Percentiles rank a stretch among this genome's conserved stretches.
These are phyloP conservation scores for Astrephomene gubernaculifera DNA, from an alignment of 139 green algal species.

Conservation along the genomic window DNA sequence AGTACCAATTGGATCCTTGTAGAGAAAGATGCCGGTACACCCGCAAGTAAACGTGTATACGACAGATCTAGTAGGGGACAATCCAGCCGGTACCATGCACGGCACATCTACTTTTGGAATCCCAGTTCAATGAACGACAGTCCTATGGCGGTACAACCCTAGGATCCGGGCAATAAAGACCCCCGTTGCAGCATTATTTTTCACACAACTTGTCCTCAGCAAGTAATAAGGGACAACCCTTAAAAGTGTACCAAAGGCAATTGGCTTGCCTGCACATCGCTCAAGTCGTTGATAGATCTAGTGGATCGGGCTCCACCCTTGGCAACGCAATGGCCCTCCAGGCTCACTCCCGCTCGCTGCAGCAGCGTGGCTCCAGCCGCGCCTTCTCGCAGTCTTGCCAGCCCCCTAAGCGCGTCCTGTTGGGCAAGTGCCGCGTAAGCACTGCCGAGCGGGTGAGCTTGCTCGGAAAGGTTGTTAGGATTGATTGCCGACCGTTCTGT, in stretches of 20 bases:
- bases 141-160: not conserved
- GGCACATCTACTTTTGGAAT: too few relatives aligned
- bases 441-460: not conserved
- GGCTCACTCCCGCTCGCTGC: constrained; percentile 16
- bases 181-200: not conserved
- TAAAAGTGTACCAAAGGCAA: too few relatives aligned
- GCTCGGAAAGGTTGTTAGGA: not conserved
- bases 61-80: not conserved
- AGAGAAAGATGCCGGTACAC: too few relatives aligned
- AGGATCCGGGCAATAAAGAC: not conserved
- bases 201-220: not conserved
- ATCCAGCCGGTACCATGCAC: constrained; percentile 5
- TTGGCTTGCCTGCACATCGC: too few relatives aligned
- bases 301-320: not conserved
- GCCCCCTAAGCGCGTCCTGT: constrained; percentile 1
- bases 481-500: too few relatives aligned
- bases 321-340: constrained; percentile 23
- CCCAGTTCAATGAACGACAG: too few relatives aligned
- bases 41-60: not conserved
- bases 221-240: too few relatives aligned
- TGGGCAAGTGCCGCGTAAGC: constrained; percentile 1
- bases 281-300: constrained; percentile 2
- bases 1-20: too few relatives aligned
- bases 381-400: constrained; percentile 21
- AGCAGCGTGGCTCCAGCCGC: constrained; percentile 28